A percentile compares a stretch with the other conserved stretches of the same genome.
Conservation (phyloP, 257 asterid species). For the Striga asiatica region DNA sequence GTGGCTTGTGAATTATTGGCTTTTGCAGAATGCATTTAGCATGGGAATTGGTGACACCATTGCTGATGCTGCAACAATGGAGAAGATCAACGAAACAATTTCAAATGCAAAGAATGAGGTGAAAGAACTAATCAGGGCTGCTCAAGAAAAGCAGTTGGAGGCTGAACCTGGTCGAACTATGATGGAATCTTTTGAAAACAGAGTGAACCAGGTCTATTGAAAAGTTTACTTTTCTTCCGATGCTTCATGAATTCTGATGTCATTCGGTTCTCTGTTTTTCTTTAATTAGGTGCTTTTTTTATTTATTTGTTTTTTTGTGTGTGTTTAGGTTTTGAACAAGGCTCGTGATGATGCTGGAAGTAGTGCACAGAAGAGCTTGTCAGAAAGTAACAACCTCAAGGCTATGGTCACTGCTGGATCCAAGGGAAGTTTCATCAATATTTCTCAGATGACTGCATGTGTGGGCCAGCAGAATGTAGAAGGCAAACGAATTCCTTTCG, state of each 20-base stretch:
- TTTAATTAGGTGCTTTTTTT: not conserved
- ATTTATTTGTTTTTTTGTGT: not conserved
- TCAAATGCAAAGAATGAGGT: constrained; percentile 81
- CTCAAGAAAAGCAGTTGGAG: constrained; percentile 74
- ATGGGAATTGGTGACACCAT: constrained; percentile 98
- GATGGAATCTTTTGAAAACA: constrained; percentile 95
- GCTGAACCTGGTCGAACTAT: constrained; percentile 99
- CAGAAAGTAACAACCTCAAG: constrained; percentile 95
- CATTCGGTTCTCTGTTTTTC: too few species aligned
- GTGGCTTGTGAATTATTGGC: constrained; percentile 99
- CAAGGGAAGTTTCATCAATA: constrained; percentile 96
- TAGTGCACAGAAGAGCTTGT: constrained; percentile 91
- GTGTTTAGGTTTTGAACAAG: constrained; percentile 78
- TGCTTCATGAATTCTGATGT: constrained; percentile 9
- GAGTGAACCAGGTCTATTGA: constrained; percentile 76
- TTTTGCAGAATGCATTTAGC: constrained; percentile 87
- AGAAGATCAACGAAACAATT: constrained; percentile 70
- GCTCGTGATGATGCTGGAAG: constrained; percentile 99
- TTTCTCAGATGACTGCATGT: constrained; percentile 99
- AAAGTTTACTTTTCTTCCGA: constrained; percentile 6
- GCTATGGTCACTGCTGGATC: constrained; percentile 99
- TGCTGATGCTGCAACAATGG: constrained; percentile 94
- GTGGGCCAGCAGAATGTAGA: constrained; percentile 99
- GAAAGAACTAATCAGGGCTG: constrained; percentile 66
- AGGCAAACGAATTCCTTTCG: constrained; percentile 98